Conservation (phyloP, 257 asterid genomes). For the Solanum rostratum region DNA sequence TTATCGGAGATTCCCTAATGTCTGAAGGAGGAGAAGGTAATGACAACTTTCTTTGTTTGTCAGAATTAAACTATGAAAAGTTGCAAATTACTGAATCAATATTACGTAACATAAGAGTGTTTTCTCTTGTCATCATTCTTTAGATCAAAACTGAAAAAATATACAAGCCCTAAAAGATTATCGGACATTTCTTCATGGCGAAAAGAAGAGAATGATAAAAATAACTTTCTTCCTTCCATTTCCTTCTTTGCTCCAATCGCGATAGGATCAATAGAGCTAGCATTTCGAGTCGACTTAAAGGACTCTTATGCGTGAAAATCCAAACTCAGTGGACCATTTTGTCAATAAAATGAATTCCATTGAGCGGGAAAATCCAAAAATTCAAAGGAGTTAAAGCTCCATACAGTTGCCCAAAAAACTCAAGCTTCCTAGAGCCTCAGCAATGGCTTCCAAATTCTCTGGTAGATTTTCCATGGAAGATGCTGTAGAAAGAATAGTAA, state of each 20-base stretch:
- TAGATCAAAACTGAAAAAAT: rapidly evolving
- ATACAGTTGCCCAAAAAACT: background rate
- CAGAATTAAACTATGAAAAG: background rate
- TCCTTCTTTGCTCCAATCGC: background rate
- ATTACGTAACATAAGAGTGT: rapidly evolving
- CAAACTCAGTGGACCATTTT: background rate
- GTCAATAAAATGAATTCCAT: background rate
- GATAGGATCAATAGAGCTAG: background rate
- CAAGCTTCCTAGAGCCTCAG: background rate
- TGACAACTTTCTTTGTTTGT: background rate
- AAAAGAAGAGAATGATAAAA: background rate
- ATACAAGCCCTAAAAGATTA: background rate
- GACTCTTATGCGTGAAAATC: background rate
- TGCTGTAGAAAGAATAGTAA: constrained; percentile 32
- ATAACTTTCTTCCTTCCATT: background rate
- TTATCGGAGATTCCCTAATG: background rate
- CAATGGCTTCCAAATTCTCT: constrained; percentile 9
- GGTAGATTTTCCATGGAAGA: constrained; percentile 48
- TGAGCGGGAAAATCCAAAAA: background rate
- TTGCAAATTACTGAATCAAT: background rate
- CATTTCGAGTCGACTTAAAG: background rate
- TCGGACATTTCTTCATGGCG: background rate
- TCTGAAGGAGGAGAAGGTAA: background rate
- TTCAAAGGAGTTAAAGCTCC: background rate
- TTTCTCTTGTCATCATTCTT: background rate